Base-by-base conservation (phyloP, 768 basidiomycete genomes). In the Russula sp. region DNA sequence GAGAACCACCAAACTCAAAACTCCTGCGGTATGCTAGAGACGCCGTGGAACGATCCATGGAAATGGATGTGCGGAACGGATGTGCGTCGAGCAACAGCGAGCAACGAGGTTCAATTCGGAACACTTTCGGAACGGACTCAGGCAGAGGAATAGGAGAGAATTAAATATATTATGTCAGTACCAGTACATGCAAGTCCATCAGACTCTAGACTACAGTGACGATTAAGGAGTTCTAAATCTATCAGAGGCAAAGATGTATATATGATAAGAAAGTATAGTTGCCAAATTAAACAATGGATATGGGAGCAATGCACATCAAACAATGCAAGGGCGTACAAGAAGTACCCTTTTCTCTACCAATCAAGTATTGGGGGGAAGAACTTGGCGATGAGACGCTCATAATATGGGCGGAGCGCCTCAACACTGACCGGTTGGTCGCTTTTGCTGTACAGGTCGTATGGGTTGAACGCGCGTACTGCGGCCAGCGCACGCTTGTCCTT, bases 371-470 rank as follows among this genome's bases (percentile, higher is more conserved):
- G 77, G 44, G 92, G 91, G 79, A 97, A 95, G 78, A 84, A 97
- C 72, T 92, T 93, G 42, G 81, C 79, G 70, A 97, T 94, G 34
- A 97, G 79, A 1, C 76, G 75, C 72, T 90, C 81, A 72, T 97
- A 97, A 76, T 97, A 96, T 16, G 92, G 89, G 66, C 84, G 81
- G 26, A 96, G 79, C 70, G 81, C 79, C 50, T 79, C 83, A 16
- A 81, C 79, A 57, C 84, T 75, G 59, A 87, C 83, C 5, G 85
- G 82, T 49, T 83, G 81, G 70, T 95, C 90, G 71, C 81, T 84
- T 77, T 96, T 96, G 80, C 87, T 89, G 79, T 97, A 97, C 8
- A 97, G 83, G 72, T 95, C 94, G 75, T 95, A 96, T 0, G 94
- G 93, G 76, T 95, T 96, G 83, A 96, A 96, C 0, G 87, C 88